phyloP scores from a whole-genome alignment of 2,329 filamentous ascomycete genomes.

The Penicillium oxalicum region DNA sequence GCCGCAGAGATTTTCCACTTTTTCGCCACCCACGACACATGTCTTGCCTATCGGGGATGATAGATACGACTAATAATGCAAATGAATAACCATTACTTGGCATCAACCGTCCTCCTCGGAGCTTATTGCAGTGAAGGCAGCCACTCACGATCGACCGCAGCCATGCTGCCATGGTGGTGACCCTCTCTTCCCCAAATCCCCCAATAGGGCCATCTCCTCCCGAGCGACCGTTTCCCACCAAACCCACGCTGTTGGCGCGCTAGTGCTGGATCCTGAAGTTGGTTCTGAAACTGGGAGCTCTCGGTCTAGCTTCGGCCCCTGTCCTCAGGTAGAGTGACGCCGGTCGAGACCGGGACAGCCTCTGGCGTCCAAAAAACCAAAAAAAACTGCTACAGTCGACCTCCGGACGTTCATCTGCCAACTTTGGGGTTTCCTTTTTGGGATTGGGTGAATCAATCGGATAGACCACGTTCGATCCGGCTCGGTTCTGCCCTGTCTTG shows the following conservation, averaged over 20 bases:
- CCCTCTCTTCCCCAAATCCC: too few species aligned
- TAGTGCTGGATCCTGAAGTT: conserved; percentile 3
- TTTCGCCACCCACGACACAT: conserved; percentile 11
- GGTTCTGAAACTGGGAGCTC: neutral
- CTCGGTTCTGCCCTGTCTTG: neutral
- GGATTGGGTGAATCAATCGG: too few species aligned
- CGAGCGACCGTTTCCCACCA: neutral
- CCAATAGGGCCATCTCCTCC: too few species aligned
- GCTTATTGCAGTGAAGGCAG: too few species aligned
- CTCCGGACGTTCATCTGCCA: too few species aligned
- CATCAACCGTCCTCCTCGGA: too few species aligned
- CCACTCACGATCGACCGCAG: neutral
- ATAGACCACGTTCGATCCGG: neutral
- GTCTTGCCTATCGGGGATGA: neutral
- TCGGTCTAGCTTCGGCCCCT: neutral
- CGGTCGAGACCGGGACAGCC: too few species aligned
- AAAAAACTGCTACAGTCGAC: too few species aligned
- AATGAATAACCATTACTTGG: neutral
- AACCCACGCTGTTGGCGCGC: neutral
- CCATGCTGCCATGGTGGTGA: neutral
- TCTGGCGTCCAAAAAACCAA: too few species aligned
- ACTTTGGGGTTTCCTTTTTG: too few species aligned
- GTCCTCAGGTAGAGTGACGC: neutral
- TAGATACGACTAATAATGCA: neutral
- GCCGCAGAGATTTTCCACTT: conserved; percentile 14